Conservation (phyloP, 495 filamentous ascomycete genomes). For the Penicillium robsamsonii region DNA sequence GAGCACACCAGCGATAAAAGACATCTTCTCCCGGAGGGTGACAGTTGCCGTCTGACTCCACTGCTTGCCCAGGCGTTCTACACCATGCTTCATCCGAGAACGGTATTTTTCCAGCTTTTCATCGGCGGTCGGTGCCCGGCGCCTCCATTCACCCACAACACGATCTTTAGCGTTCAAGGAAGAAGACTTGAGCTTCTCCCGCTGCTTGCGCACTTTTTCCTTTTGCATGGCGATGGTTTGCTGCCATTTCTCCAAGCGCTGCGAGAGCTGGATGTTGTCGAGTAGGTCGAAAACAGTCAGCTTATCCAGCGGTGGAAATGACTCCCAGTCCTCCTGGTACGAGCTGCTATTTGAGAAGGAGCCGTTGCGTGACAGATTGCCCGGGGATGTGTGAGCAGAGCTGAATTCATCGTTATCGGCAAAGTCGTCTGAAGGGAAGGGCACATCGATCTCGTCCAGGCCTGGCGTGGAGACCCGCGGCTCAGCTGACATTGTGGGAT, state of each 20-base stretch:
- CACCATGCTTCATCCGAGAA: constrained; percentile 76
- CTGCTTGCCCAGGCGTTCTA: constrained; percentile 79
- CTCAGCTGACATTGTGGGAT: constrained; percentile 23
- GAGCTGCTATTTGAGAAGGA: constrained; percentile 78
- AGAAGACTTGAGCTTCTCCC: constrained; percentile 65
- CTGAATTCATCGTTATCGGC: constrained; percentile 36
- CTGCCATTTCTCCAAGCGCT: constrained; percentile 85
- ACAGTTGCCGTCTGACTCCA: constrained; percentile 90
- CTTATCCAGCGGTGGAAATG: constrained; percentile 83
- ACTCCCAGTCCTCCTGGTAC: constrained; percentile 86
- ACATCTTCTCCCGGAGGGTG: constrained; percentile 87
- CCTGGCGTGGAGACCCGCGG: constrained; percentile 31
- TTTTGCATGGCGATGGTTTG: constrained; percentile 74
- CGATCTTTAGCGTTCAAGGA: constrained; percentile 61
- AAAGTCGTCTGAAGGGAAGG: constrained; percentile 25
- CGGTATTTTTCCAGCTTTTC: constrained; percentile 91
- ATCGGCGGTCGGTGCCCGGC: constrained; percentile 77
- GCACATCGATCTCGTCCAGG: constrained; percentile 22
- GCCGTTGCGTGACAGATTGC: constrained; percentile 60
- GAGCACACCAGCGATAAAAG: constrained; percentile 92
- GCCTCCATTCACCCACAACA: constrained; percentile 84
- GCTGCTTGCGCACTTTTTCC: constrained; percentile 78
- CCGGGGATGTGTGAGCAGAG: constrained; percentile 38
- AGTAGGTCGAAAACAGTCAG: constrained; percentile 89
- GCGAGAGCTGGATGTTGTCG: constrained; percentile 87